Base-by-base conservation (phyloP, 352 stramenopile genomes). In the Phytopythium vexans region DNA sequence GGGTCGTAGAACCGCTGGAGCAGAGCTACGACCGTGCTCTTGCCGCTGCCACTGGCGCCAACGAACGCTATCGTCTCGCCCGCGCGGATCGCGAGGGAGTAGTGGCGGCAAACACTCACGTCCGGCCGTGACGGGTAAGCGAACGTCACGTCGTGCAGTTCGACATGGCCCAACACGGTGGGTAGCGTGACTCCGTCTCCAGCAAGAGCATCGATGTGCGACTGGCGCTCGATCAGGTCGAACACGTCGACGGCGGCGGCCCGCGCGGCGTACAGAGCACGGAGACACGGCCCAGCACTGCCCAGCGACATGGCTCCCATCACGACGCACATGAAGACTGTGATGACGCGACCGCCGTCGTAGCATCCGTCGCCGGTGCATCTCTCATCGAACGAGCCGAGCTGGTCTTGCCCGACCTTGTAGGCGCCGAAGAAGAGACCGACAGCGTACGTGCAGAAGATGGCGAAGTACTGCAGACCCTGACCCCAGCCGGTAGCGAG, bases 71-170 rank as follows among this genome's bases (percentile, higher is more conserved):
- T 59, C 21, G 72, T 88, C 61, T 89, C 60, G n/a, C 73, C 72
- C 6, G 59, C 46, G 8, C 60, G 52, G 45, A 86, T 71, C 10
- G 49, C 50, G 33, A 86, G 51, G 10, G 59, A 81, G 56, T 83
- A 83, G 4, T 49, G 41, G 3, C 52, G 54, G 33, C 66, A 82
- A 11, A 86, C 61, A 0, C 52, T 48, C 9, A 74, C 50, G 9
- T 83, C 62, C 0, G 72, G 74, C 0, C 74, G 74, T 6, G 70
- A 79, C 16, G 74, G 74, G 42, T 86, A 86, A 8, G 56, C 51
- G 49, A 86, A 86, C 3, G 52, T 52, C 5, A 98, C 82, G 60
- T 96, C 62, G 7, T 83, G 33, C 54, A 98, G 92, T 8, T 78
- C 57, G 37, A 97, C 74, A 10, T 60, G 60, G n/a, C 94, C 91